Evolutionary conservation across 257 asterid genomes (phyloP), one percentile per base, ranked within the genome.

Genomic region (Solanum appendiculatum): DNA sequence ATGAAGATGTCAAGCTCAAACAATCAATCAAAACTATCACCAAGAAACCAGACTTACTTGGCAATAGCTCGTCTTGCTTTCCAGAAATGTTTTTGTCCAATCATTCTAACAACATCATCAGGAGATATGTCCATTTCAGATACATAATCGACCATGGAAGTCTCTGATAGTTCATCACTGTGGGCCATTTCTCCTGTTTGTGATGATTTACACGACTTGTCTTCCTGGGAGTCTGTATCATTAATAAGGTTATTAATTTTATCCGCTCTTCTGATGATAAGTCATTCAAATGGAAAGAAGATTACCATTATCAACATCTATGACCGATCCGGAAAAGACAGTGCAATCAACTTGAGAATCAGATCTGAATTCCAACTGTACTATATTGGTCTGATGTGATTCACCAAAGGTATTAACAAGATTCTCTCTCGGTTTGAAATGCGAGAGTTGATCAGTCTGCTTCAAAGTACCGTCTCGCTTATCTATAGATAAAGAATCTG

Each of bases 61-160:
- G 91, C 87, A 90, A 96, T 94, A 80, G 98, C 97, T 88, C 93
- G 91, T 88, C 98, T 93, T 66, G 98, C 98, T 91, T 94, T 96
- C 98, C 98, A 96, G 87, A 96, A 96, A 83, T 87, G 95, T 72
- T 93, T 96, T 93, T 90, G 96, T 77, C 99, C 99, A 23, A 96
- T 92, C 33, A 92, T 86, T 83, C 97, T 93, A 6, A 93, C 98
- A 87, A 94, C 91, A 86, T 96, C 97, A 83, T 96, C 99, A 37
- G 99, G 99, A 73, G 95, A 92, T 48, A 94, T 74, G 69, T 90
- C 96, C 88, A 87, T 85, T 73, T 89, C 93, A 31, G 93, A 88
- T 72, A 89, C 80, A 72, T 90, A 89, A 82, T 94, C 99, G 93
- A 95, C 92, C 90, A 90, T 86, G 60, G 97, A 95, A 63, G 98